Evolutionary conservation across 2,329 filamentous ascomycete species (phyloP), one percentile per base, ranked within the genome.

Genomic region (Paracoccidioides brasiliensis): DNA sequence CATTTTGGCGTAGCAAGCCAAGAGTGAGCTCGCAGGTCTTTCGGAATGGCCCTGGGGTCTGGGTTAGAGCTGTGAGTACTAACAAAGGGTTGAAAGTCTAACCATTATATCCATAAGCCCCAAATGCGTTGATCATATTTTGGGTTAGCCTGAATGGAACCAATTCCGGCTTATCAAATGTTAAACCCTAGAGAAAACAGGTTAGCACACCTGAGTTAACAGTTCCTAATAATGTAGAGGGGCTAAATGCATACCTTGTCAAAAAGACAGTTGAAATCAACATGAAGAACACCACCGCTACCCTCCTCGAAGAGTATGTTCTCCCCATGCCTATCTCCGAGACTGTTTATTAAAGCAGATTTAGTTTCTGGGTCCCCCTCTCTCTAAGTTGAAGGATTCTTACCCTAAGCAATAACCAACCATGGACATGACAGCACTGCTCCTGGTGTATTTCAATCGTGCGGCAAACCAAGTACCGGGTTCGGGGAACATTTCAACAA

Each of bases 231-330:
- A 5, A 45, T 22, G n/a, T 50, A 10, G 30, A 9, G 33, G 35
- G 22, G 30, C 44, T 33, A 48, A 9, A 14, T 12, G 10, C 35
- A 8, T 59, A 72, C 70, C 64, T 98, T 98, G 75, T 98, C 94
- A 69, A 99, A 99, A 4, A 98, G 82, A 70, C 94, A 98, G 73
- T 98, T 98, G 78, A 99, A 98, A 72, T 98, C 93, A 48, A 99
- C 94, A 71, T 99, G 93, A 71, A 98, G 88, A 2, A 95, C 84
- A 53, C 91, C 91, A 46, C 94, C 93, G 61, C 90, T 94, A 56
- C 87, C 86, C 73, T 97, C 89, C 70, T 97, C 90, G 37, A 98
- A 83, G 35, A 96, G 81, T 55, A 99, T 88, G 70, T 99, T 99
- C 70, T 98, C 93, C 57, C 91, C 91, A 72, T 99, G 93, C 3